phyloP scores from a whole-genome alignment of 139 green algal genomes.

The Closterium sp. region DNA sequence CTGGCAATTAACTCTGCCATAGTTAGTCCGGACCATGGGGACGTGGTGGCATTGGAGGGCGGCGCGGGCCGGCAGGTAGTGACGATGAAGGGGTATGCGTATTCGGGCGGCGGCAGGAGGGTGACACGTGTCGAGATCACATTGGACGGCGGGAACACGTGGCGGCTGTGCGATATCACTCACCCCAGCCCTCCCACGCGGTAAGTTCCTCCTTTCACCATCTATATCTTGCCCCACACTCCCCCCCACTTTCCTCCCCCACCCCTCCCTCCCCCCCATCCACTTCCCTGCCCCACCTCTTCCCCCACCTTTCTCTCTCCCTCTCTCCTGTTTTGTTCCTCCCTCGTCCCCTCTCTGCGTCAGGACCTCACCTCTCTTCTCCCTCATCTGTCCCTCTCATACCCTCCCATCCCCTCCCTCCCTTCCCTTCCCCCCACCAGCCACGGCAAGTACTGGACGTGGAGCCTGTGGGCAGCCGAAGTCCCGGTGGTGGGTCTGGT shows the following conservation, averaged over 20 bases:
- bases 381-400: not conserved
- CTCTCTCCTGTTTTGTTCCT: not conserved
- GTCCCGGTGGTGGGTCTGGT: constrained; percentile 8
- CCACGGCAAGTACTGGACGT: constrained; percentile 83
- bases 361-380: not conserved
- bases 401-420: not conserved
- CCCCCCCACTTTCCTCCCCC: no score
- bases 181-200: not conserved
- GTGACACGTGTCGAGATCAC: constrained; percentile 91
- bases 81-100: constrained; percentile 58
- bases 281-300: not conserved
- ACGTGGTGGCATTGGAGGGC: constrained; percentile 69
- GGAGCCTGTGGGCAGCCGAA: constrained; percentile 45
- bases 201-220: not conserved
- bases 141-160: constrained; percentile 81
- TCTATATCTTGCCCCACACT: no score
- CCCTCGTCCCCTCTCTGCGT: not conserved
- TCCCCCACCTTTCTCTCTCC: not conserved
- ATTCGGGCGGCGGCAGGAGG: constrained; percentile 75
- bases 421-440: not conserved
- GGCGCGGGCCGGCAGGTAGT: not conserved
- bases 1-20: constrained; percentile 96
- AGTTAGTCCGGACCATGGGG: constrained; percentile 80
- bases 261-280: no score
- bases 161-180: constrained; percentile 72